Conservation (phyloP, 148 eudicot species). For the Camellia sinensis region DNA sequence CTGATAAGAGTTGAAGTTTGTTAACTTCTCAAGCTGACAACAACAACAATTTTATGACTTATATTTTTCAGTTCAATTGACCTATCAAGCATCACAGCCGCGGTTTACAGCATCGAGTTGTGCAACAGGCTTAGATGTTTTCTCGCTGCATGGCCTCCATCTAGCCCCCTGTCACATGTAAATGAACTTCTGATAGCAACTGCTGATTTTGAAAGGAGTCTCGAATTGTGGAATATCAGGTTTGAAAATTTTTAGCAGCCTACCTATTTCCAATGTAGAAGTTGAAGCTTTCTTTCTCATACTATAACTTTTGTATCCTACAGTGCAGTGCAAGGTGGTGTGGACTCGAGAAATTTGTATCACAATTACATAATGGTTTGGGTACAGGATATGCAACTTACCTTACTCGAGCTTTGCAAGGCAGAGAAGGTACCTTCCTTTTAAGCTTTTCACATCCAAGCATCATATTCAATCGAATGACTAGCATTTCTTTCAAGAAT, state of each 20-base stretch:
- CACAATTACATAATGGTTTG: constrained; percentile 78
- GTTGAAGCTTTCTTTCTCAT: constrained; percentile 18
- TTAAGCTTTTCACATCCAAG: not conserved
- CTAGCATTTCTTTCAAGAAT: not conserved
- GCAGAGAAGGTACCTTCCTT: constrained; percentile 66
- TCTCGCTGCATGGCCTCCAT: constrained; percentile 80
- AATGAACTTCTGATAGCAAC: constrained; percentile 72
- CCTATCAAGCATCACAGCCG: constrained; percentile 66
- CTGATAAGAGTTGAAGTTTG: not conserved
- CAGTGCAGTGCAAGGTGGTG: constrained; percentile 70
- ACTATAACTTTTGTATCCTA: constrained; percentile 12
- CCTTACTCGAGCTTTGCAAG: constrained; percentile 67
- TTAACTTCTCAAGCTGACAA: not conserved
- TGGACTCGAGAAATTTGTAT: constrained; percentile 62
- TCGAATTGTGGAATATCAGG: constrained; percentile 79
- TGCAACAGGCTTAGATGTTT: constrained; percentile 63
- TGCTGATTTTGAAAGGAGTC: constrained; percentile 79
- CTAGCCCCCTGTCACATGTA: constrained; percentile 70
- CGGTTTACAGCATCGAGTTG: constrained; percentile 70
- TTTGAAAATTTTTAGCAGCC: constrained; percentile 20
- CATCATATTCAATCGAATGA: not conserved
- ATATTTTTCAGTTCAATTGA: constrained; percentile 64
- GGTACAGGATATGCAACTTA: constrained; percentile 81
- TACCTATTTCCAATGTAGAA: not conserved
- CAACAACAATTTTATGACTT: not conserved